Evolutionary conservation across 305 asterid genomes (phyloP), one percentile per base, ranked within the genome.

Genomic region (Rubia balearica): DNA sequence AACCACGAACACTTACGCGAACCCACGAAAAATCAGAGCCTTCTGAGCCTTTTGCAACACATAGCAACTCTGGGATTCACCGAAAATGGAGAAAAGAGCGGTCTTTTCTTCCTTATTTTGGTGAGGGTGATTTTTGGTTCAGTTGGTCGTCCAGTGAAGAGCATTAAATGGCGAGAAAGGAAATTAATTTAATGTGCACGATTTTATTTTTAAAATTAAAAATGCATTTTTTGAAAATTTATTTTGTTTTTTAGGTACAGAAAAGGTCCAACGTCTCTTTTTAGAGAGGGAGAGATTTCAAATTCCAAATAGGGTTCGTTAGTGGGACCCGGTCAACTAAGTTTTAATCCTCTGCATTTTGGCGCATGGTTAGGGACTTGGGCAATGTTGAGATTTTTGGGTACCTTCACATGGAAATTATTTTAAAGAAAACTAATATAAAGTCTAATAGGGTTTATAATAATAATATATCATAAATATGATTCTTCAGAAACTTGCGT

Each of bases 111-210:
- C 42, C n/a, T 33, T 14, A 13, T 61, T 61, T 30, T 61, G 5
- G 55, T 45, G 71, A 74, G 75, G 56, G 17, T 17, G 74, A 73
- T 76, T 72, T 70, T 41, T 33, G 16, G 68, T n/a, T 56, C 78
- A 74, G 82, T 51, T 56, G 83, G 74, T 75, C 63, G 78, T 79
- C 69, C 72, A 73, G 87, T 75, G 76, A 77, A 79, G 87, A 79
- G 88, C 86, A 85, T 78, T 89, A 81, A 86, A 84, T 86, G 89
- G 56, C 61, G 76, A 76, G 71, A 75, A 77, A 69, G 76, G 77
- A 77, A 77, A 72, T 53, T 79, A 72, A 75, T 77, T 79, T 75
- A 81, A 74, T 78, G 66, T 57, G 46, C 16, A 43, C 33, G 33
- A 57, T 19, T 51, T 1, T 51, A n/a, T 16, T 51, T 51, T 49